Conservation (phyloP, 1,284 basidiomycete species). For the Cryptococcus maquisensis region DNA sequence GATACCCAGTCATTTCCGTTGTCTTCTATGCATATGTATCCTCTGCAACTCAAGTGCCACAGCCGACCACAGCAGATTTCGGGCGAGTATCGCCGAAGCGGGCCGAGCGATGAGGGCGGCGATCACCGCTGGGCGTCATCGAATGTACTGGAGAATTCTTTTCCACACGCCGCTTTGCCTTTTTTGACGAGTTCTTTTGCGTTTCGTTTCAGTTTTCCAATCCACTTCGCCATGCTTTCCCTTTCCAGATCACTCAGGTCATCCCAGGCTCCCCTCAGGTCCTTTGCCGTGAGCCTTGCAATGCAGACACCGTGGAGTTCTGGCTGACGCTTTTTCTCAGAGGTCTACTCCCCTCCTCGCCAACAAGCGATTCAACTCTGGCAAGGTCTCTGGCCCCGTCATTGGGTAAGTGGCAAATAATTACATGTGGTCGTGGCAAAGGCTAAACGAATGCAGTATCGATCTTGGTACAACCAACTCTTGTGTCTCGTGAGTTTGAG, state of each 20-base stretch:
- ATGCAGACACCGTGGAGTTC: not conserved
- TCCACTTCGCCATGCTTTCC: conserved; percentile 10
- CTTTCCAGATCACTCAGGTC: conserved; percentile 15
- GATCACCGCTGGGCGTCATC: not conserved
- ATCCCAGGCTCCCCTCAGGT: conserved; percentile 10
- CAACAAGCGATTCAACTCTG: conserved; percentile 49
- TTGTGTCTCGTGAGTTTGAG: conserved; percentile 63
- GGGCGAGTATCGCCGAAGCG: not conserved
- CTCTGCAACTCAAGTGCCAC: not conserved
- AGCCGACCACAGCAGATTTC: not conserved
- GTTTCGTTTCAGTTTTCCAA: not conserved
- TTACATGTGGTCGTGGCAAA: not conserved
- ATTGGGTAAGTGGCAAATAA: conserved; percentile 34
- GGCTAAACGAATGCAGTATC: conserved; percentile 37
- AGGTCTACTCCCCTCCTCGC: conserved; percentile 33
- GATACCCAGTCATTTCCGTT: not conserved
- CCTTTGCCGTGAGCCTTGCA: conserved; percentile 11
- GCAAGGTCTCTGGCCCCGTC: conserved; percentile 52
- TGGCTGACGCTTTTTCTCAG: conserved; percentile 12
- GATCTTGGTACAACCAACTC: conserved; percentile 64
- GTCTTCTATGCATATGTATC: not conserved
- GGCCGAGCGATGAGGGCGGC: not conserved
- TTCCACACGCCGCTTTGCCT: not conserved
- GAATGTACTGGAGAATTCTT: not conserved
- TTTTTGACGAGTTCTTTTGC: not conserved